phyloP scores from a whole-genome alignment of 2,329 filamentous ascomycete genomes.

The Neonectria punicea region DNA sequence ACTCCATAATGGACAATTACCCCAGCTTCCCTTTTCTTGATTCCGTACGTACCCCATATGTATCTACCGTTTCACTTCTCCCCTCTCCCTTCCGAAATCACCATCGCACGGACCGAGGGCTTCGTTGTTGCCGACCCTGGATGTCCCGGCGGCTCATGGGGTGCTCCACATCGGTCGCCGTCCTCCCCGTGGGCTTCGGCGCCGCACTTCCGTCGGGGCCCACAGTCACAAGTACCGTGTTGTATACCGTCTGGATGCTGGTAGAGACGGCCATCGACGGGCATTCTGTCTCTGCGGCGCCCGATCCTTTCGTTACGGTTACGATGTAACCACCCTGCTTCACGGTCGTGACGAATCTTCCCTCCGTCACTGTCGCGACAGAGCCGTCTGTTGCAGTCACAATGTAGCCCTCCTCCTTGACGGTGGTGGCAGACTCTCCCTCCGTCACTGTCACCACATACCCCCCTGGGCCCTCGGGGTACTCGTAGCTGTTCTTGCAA shows the following conservation, averaged over 20 bases:
- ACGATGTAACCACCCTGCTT: too few species aligned
- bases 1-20: background rate
- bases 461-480: background rate
- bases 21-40: background rate
- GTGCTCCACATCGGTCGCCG: conserved; percentile 24
- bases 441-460: conserved; percentile 26
- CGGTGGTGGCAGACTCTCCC: conserved; percentile 14
- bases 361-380: too few species aligned
- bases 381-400: too few species aligned
- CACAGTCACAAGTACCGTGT: conserved; percentile 50
- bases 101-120: conserved; percentile 28
- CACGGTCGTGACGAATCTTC: too few species aligned
- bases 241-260: conserved; percentile 49
- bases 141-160: conserved; percentile 4
- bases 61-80: background rate
- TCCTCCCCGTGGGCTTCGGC: conserved; percentile 3
- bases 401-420: too few species aligned
- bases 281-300: conserved; percentile 35
- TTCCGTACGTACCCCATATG: background rate
- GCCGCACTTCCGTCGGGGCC: conserved; percentile 7
- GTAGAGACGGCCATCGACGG: conserved; percentile 41
- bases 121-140: conserved; percentile 24
- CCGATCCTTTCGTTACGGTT: conserved; percentile 8
- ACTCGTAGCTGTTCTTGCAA: conserved; percentile 29
- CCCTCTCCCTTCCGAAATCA: conserved; percentile 15